phyloP scores from a whole-genome alignment of 352 stramenopile genomes.

The Nothophytophthora sp. region DNA sequence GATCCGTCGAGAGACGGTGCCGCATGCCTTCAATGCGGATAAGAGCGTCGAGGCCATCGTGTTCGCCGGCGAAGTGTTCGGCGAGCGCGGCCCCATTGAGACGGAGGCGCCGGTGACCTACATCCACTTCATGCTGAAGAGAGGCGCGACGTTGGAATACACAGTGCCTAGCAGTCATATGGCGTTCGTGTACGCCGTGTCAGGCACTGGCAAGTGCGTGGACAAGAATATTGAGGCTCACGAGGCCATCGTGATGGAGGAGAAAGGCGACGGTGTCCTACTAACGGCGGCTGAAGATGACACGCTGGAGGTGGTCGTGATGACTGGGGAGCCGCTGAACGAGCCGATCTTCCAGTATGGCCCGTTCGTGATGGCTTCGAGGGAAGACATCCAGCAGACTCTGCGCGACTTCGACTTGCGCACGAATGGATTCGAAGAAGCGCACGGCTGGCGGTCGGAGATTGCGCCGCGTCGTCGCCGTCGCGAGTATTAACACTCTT shows the following conservation, averaged over 20 bases:
- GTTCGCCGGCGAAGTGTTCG: slow-evolving; percentile 43
- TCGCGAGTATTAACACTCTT: not conserved
- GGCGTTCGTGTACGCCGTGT: slow-evolving; percentile 32
- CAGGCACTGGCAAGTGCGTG: slow-evolving; percentile 14
- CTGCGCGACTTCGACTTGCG: slow-evolving; percentile 48
- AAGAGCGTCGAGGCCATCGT: slow-evolving; percentile 37
- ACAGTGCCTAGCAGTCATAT: slow-evolving; percentile 29
- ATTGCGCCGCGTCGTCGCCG: slow-evolving; percentile 30
- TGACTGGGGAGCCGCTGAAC: slow-evolving; percentile 51
- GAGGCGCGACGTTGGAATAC: slow-evolving; percentile 29
- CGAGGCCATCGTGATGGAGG: slow-evolving; percentile 43
- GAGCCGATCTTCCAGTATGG: slow-evolving; percentile 61
- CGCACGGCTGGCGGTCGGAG: slow-evolving; percentile 45
- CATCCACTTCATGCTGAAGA: slow-evolving; percentile 38
- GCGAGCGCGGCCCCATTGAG: slow-evolving; percentile 23
- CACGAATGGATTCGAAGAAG: slow-evolving; percentile 63
- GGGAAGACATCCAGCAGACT: slow-evolving; percentile 45
- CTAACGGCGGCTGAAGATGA: slow-evolving; percentile 22
- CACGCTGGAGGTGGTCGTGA: slow-evolving; percentile 49
- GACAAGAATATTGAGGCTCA: slow-evolving; percentile 19
- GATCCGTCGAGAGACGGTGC: slow-evolving; percentile 26
- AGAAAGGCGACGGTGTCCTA: slow-evolving; percentile 41
- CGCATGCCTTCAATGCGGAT: slow-evolving; percentile 32
- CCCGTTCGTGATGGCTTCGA: slow-evolving; percentile 69
- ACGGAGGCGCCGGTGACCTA: slow-evolving; percentile 41